phyloP scores from a whole-genome alignment of 176 grass and related monocot species.

The Rhynchospora pubera region DNA sequence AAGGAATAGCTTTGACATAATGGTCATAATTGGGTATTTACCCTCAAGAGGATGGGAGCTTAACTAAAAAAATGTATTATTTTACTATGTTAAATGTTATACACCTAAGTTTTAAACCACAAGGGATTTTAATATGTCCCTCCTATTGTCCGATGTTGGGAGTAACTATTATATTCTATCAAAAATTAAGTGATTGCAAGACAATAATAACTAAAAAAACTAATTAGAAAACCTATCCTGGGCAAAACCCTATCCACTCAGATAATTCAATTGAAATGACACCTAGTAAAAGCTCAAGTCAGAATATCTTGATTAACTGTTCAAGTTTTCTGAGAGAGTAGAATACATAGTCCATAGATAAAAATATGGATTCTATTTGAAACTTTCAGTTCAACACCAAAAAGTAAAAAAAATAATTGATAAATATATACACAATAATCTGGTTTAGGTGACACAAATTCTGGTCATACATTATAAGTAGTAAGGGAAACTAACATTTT shows the following conservation, averaged over 20 bases:
- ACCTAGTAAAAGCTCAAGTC: background rate
- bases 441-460: background rate
- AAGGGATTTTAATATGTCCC: too few relatives aligned
- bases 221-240: background rate
- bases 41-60: too few relatives aligned
- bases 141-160: background rate
- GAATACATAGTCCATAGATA: background rate
- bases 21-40: too few relatives aligned
- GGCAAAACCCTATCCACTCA: background rate
- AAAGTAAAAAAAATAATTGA: background rate
- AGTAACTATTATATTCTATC: background rate
- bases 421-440: background rate
- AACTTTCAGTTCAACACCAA: too few relatives aligned
- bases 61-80: too few relatives aligned
- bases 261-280: background rate
- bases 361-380: background rate
- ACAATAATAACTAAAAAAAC: background rate
- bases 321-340: background rate
- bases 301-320: background rate
- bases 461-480: background rate
- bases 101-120: background rate
- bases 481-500: too few relatives aligned
- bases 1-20: too few relatives aligned
- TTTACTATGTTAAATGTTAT: too few relatives aligned
- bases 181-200: background rate